Percentiles rank a stretch among this genome's conserved stretches.
Conservation (phyloP, 2,329 filamentous ascomycete genomes). For the Paraphaeosphaeria sporulosa region DNA sequence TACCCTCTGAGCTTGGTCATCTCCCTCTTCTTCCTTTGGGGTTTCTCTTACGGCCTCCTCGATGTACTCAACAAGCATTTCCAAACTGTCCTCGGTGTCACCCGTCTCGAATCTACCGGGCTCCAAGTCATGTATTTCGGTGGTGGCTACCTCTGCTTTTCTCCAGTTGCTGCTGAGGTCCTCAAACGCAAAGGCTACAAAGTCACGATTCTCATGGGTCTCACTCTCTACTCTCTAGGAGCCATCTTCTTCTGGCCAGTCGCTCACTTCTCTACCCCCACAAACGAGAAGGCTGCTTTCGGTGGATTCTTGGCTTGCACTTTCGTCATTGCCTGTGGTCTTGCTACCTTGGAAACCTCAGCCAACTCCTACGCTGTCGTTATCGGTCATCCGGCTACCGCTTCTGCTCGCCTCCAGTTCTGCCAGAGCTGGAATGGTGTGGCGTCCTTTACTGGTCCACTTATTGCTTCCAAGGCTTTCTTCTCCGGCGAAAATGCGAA, state of each 20-base stretch:
- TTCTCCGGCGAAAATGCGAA: constrained; percentile 55
- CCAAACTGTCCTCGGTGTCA: constrained; percentile 66
- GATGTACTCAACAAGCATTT: constrained; percentile 78
- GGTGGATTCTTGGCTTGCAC: constrained; percentile 64
- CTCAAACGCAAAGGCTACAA: constrained; percentile 66
- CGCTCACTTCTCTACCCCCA: constrained; percentile 38
- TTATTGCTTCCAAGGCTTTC: constrained; percentile 63
- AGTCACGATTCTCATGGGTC: constrained; percentile 52
- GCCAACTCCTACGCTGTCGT: constrained; percentile 66
- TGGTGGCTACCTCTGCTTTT: constrained; percentile 71
- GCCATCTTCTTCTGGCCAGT: constrained; percentile 65
- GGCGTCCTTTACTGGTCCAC: constrained; percentile 62
- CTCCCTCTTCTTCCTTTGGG: constrained; percentile 84
- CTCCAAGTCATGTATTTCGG: constrained; percentile 74
- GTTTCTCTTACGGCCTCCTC: constrained; percentile 82
- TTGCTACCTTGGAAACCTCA: constrained; percentile 63
- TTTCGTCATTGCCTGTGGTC: constrained; percentile 64
- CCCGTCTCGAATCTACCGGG: constrained; percentile 65
- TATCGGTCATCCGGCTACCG: constrained; percentile 63
- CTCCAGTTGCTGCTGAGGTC: constrained; percentile 67
- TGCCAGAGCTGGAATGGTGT: constrained; percentile 66
- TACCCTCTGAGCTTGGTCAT: constrained; percentile 60
- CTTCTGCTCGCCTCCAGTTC: constrained; percentile 64
- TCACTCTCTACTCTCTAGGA: constrained; percentile 47
- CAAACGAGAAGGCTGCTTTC: constrained; percentile 64